Percentiles rank a stretch among this genome's conserved stretches.
Conservation (phyloP, 306 rosid genomes). For the Prunus mume region DNA sequence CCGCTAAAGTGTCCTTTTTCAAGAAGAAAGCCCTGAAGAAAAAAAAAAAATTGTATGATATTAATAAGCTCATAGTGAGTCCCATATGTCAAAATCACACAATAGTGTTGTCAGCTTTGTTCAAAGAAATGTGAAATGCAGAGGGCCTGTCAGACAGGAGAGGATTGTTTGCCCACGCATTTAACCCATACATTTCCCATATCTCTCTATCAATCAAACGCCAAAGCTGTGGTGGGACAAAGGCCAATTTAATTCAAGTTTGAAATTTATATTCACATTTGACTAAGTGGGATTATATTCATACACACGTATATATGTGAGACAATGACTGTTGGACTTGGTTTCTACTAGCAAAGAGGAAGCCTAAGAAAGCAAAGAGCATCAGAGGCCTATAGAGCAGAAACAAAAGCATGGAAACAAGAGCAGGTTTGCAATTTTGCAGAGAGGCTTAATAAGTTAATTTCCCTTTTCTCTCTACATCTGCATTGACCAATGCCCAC, state of each 20-base stretch:
- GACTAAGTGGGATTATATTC: background rate
- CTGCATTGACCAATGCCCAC: background rate
- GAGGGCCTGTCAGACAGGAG: background rate
- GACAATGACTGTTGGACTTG: slow-evolving; percentile 1
- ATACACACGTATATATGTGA: background rate
- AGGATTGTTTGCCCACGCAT: background rate
- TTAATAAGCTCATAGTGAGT: background rate
- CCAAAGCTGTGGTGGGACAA: slow-evolving; percentile 7
- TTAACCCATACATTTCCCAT: background rate
- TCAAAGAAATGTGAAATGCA: background rate
- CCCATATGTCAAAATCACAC: slow-evolving; percentile 9
- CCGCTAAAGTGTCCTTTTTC: background rate
- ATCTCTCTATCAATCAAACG: background rate
- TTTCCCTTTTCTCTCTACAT: background rate
- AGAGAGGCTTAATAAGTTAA: background rate
- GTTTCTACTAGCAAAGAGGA: background rate
- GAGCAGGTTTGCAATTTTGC: slow-evolving; percentile 9
- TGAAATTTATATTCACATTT: background rate
- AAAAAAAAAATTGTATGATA: background rate
- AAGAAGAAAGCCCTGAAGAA: background rate
- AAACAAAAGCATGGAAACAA: slow-evolving; percentile 18
- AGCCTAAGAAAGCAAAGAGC: slow-evolving; percentile 4
- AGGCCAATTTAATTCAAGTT: background rate
- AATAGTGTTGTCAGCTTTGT: slow-evolving; percentile 3
- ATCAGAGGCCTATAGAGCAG: background rate